A percentile compares a stretch with the other conserved stretches of the same genome.
These are phyloP conservation scores for Cladophialophora carrionii DNA, from an alignment of 2,329 filamentous ascomycete genomes.

Conservation along the genomic window DNA sequence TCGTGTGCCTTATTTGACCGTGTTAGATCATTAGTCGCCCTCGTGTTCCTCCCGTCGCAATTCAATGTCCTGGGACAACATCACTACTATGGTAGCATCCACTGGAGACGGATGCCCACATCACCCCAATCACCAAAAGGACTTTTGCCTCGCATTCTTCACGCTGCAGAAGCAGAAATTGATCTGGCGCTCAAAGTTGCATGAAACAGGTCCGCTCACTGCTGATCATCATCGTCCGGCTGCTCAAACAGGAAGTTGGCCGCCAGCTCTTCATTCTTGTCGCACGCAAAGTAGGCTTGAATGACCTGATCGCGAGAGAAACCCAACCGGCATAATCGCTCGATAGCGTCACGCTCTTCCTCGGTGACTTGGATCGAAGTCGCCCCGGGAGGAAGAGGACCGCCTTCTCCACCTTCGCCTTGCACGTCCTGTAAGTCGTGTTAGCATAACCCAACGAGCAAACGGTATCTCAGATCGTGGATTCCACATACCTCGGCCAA, in stretches of 20 bases:
- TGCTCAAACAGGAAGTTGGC: slow-evolving; percentile 99
- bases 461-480: background rate
- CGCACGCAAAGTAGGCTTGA: slow-evolving; percentile 97
- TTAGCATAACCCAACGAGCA: slow-evolving; percentile 10
- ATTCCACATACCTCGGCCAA: slow-evolving; percentile 65
- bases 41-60: background rate
- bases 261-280: slow-evolving; percentile 98
- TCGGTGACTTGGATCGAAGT: slow-evolving; percentile 90
- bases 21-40: background rate
- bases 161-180: background rate
- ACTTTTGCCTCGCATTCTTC: background rate
- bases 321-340: slow-evolving; percentile 90
- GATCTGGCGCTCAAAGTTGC: slow-evolving; percentile 9
- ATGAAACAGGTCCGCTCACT: slow-evolving; percentile 18
- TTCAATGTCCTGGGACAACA: background rate
- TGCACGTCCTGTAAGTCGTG: slow-evolving; percentile 55
- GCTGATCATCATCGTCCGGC: slow-evolving; percentile 68
- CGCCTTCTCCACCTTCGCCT: slow-evolving; percentile 40
- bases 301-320: slow-evolving; percentile 93
- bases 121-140: background rate
- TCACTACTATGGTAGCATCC: background rate
- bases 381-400: slow-evolving; percentile 80
- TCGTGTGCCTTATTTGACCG: background rate
- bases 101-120: background rate
- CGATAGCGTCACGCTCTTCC: slow-evolving; percentile 95